Percentiles rank a stretch among this genome's conserved stretches.
Evolutionary conservation across 768 basidiomycete species (phyloP).

Genomic region (Boletus rubescentipes): DNA sequence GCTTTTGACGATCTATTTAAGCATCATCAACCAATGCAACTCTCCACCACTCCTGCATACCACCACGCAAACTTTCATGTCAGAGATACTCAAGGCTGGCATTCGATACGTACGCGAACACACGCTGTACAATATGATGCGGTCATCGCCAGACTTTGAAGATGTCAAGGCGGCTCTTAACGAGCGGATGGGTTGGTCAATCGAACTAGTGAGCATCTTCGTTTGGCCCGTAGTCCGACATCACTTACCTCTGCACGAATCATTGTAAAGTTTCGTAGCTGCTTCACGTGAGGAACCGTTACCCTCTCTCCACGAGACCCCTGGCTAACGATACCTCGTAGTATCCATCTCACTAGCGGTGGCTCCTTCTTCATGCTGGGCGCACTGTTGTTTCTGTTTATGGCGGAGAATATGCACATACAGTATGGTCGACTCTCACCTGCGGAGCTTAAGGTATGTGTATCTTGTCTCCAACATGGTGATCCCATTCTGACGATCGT

Average conservation of each 20-base stretch:
- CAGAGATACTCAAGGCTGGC: neutral
- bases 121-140: constrained; percentile 19
- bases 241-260: neutral
- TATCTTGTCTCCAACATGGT: neutral
- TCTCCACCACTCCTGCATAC: neutral
- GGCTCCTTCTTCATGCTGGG: constrained; percentile 12
- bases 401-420: constrained; percentile 21
- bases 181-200: constrained; percentile 20
- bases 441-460: constrained; percentile 22
- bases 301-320: neutral
- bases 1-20: too few species aligned
- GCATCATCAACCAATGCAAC: neutral
- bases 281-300: constrained; percentile 10
- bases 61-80: constrained; percentile 7
- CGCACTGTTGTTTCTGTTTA: constrained; percentile 12
- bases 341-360: constrained; percentile 17
- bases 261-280: constrained; percentile 12
- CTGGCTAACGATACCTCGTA: constrained; percentile 7
- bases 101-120: constrained; percentile 2
- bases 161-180: constrained; percentile 18
- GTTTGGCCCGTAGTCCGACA: neutral
- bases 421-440: constrained; percentile 24
- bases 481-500: neutral
- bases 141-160: constrained; percentile 19
- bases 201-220: constrained; percentile 18